A percentile compares a stretch with the other conserved stretches of the same genome.
Evolutionary conservation across 2,329 filamentous ascomycete species (phyloP).

Genomic region (Colletotrichum tropicicola): DNA sequence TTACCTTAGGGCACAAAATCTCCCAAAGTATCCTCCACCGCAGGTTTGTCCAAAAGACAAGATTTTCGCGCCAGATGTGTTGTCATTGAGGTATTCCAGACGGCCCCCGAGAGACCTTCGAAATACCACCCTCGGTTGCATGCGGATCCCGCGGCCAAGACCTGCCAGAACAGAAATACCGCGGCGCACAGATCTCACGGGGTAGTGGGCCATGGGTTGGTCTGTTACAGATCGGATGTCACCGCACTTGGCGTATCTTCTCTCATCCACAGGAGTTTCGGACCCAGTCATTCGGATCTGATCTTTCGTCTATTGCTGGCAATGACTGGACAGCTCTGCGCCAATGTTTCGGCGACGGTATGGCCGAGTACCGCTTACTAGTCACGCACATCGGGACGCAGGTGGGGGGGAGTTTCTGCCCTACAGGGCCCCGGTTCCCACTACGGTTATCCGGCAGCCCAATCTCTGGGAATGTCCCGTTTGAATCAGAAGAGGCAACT

Average conservation of each 20-base stretch:
- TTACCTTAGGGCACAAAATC: too few species aligned
- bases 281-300: too few species aligned
- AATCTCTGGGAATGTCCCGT: background rate
- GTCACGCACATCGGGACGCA: background rate
- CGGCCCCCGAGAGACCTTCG: background rate
- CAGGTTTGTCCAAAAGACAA: too few species aligned
- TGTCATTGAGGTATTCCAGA: too few species aligned
- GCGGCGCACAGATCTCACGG: background rate
- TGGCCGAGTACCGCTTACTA: background rate
- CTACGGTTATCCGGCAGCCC: background rate
- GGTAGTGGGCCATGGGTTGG: background rate
- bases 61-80: too few species aligned
- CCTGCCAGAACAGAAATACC: background rate
- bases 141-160: background rate
- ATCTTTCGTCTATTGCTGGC: background rate
- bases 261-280: background rate
- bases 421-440: background rate
- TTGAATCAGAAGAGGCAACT: background rate
- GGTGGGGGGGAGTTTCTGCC: background rate
- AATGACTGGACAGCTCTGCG: background rate
- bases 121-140: background rate
- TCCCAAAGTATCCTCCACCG: too few species aligned
- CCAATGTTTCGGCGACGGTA: background rate
- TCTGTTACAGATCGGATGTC: background rate
- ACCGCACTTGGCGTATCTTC: background rate